These are phyloP conservation scores for Xanthoconium purpureum DNA, from an alignment of 768 basidiomycete genomes.

Conservation along the genomic window DNA sequence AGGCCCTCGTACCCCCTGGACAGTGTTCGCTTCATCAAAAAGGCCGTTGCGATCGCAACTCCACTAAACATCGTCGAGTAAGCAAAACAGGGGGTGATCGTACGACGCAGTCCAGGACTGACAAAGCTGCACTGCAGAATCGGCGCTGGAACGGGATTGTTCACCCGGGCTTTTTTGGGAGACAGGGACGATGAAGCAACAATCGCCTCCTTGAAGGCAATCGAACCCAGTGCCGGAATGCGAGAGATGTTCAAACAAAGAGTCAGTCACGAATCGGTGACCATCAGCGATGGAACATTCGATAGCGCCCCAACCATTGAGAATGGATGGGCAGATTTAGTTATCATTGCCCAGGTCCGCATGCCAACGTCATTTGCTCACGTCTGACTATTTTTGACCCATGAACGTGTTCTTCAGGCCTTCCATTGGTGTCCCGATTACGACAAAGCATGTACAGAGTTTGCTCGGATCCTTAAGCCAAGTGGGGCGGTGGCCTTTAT, in stretches of 20 bases:
- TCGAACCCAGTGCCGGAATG: constrained; percentile 92
- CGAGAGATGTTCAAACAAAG: constrained; percentile 62
- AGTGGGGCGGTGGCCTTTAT: constrained; percentile 68
- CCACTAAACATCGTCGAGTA: constrained; percentile 71
- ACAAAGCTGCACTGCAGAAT: constrained; percentile 44
- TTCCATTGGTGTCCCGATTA: constrained; percentile 93
- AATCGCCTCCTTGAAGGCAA: constrained; percentile 56
- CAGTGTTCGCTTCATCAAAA: constrained; percentile 60
- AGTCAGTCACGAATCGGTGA: constrained; percentile 51
- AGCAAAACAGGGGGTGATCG: constrained; percentile 17
- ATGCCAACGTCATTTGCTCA: not conserved
- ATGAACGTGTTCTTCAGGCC: constrained; percentile 49
- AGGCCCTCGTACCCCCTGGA: constrained; percentile 78
- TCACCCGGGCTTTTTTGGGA: constrained; percentile 75
- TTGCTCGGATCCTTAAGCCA: constrained; percentile 77
- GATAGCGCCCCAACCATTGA: constrained; percentile 51
- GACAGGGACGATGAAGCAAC: constrained; percentile 51
- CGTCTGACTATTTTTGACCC: constrained; percentile 2
- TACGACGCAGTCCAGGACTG: not conserved
- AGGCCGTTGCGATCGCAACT: constrained; percentile 35
- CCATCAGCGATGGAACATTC: constrained; percentile 66
- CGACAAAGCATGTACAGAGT: constrained; percentile 67
- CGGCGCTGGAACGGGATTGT: constrained; percentile 86
- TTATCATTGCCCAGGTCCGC: constrained; percentile 70
- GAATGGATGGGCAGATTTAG: constrained; percentile 72